These are phyloP conservation scores for Phialocephala sp. DNA, from an alignment of 2,329 filamentous ascomycete genomes.

Conservation along the genomic window DNA sequence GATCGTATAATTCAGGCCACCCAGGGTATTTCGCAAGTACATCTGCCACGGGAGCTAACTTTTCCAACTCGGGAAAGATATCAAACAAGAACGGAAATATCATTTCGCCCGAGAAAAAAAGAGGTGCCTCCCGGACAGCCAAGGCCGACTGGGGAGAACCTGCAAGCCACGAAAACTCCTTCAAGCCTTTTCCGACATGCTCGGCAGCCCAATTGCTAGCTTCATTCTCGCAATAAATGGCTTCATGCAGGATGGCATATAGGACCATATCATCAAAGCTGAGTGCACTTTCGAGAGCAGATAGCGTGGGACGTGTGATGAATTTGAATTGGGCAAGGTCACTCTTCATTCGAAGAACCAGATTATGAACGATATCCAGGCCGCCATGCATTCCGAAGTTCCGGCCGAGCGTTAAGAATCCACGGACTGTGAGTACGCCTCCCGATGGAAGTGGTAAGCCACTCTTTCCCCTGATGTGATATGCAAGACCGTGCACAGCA, in stretches of 20 bases:
- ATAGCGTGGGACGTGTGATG: constrained; percentile 73
- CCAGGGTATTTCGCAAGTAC: constrained; percentile 69
- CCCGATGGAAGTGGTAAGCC: constrained; percentile 73
- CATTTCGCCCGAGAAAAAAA: constrained; percentile 93
- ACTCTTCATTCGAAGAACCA: constrained; percentile 71
- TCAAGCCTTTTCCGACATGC: constrained; percentile 59
- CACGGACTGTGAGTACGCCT: constrained; percentile 71
- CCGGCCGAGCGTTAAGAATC: constrained; percentile 80
- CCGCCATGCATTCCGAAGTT: constrained; percentile 81
- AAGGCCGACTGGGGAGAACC: constrained; percentile 40
- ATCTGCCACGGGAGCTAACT: constrained; percentile 71
- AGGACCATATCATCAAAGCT: constrained; percentile 79
- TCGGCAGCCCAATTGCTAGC: constrained; percentile 79
- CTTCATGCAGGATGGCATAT: constrained; percentile 87
- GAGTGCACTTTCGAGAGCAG: constrained; percentile 68
- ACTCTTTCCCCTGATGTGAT: constrained; percentile 64
- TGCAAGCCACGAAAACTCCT: constrained; percentile 52
- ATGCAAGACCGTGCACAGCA: constrained; percentile 69
- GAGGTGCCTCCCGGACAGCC: constrained; percentile 52
- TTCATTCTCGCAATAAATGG: constrained; percentile 77
- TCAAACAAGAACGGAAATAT: constrained; percentile 86
- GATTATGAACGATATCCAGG: constrained; percentile 74
- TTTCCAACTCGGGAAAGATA: constrained; percentile 75
- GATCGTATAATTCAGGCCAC: constrained; percentile 81
- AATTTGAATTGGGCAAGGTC: constrained; percentile 81